These are phyloP conservation scores for Schizosaccharomyces lindneri DNA, from an alignment of 805 yeast genomes.

Conservation along the genomic window DNA sequence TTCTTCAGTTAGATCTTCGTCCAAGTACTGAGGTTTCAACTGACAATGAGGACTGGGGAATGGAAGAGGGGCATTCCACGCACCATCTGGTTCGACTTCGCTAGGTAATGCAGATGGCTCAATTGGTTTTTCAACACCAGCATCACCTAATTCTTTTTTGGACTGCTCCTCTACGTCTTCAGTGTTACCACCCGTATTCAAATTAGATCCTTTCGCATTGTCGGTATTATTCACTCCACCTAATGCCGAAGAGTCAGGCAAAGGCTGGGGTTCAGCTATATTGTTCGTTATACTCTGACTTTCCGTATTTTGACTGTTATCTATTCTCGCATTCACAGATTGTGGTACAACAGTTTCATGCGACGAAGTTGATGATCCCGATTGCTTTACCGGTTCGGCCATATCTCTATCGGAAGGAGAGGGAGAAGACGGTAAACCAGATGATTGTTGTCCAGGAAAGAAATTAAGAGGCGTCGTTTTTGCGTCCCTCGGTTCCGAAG, in stretches of 20 bases:
- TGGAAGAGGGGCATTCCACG: neutral
- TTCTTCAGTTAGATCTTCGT: conserved; percentile 11
- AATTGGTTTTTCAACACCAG: neutral
- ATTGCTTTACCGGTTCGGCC: neutral
- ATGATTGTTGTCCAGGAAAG: no score
- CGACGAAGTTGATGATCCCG: neutral
- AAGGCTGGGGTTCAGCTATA: neutral
- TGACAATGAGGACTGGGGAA: neutral
- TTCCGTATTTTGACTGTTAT: neutral
- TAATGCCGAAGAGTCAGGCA: no score
- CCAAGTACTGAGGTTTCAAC: neutral
- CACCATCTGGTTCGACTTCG: neutral
- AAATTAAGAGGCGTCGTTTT: no score
- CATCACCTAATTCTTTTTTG: no score
- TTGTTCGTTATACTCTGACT: neutral
- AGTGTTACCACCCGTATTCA: no score
- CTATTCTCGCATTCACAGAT: neutral
- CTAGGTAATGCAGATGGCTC: neutral
- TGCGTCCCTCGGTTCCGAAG: no score
- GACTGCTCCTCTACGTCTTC: no score
- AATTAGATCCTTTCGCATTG: no score
- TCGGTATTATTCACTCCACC: no score
- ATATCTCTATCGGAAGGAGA: no score
- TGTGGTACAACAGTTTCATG: neutral
- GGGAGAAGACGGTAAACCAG: no score